Base-by-base conservation (phyloP, 106 monocot genomes). In the Dioscorea dumetorum region DNA sequence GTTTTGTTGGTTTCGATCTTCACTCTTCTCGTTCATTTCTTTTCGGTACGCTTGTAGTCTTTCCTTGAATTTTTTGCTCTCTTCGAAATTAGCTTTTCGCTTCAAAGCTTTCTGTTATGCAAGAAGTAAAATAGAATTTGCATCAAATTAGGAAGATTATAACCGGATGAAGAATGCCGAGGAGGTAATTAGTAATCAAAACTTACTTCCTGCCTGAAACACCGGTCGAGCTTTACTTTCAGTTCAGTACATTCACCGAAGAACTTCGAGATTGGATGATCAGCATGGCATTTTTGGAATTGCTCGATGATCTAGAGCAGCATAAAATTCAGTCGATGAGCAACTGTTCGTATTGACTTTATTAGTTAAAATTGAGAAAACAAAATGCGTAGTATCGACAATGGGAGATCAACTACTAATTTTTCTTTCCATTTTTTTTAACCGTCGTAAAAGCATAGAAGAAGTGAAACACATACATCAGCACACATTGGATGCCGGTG, bases 31-130 rank as follows among this genome's bases (percentile, higher is more conserved):
- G 31, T 82, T 72, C 69, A 81, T 79, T 64, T 93, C 85, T 76
- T 90, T 99, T 69, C 85, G 90, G 69, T 93, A 85, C 61, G 99
- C 87, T 14, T 87, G 80, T 60, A 99, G 33, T 49, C 70, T 78
- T 69, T 93, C 99, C 77, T 83, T 99, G 21, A 93, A 74, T 60
- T 85, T 99, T 76, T 90, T 99, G 64, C 99, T 99, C 71, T 87
- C 87, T 77, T 99, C 99, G 67, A 85, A 90, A 52, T 99, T 99
- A 7, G 72, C 84, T 78, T 90, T 99, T 58, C 93, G 75, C 61
- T 87, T 99, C 59, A 99, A n/a, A 67, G 87, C 83, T 99, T 99
- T 99, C 97, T 89, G 78, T 41, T 41, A 32, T 70, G 8, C 50
- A 62, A 50, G n/a, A 53, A n/a, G 33, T 48, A 16, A 21, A 18